A percentile compares a stretch with the other conserved stretches of the same genome.
These are phyloP conservation scores for Kwoniella mangroviensis DNA, from an alignment of 768 basidiomycete genomes.

Conservation along the genomic window DNA sequence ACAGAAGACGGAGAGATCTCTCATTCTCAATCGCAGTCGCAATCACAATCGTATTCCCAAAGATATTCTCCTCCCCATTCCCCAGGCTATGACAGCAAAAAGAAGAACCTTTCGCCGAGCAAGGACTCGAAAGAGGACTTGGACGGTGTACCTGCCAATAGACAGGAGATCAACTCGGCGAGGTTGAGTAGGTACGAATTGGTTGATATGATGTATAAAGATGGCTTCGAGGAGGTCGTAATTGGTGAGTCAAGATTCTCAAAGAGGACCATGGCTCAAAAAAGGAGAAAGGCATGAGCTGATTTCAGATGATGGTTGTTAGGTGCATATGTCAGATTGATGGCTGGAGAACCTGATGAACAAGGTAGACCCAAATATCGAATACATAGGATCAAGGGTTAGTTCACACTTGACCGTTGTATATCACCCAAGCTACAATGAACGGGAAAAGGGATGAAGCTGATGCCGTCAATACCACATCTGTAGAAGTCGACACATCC, in stretches of 20 bases:
- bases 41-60: conserved; percentile 15
- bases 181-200: conserved; percentile 72
- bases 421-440: too few species aligned
- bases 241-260: conserved; percentile 63
- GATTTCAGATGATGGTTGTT: not conserved
- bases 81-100: conserved; percentile 15
- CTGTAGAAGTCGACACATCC: conserved; percentile 31
- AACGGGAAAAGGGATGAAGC: not conserved
- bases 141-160: conserved; percentile 62
- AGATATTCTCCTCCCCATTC: conserved; percentile 20
- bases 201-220: conserved; percentile 71
- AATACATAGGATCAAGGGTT: conserved; percentile 78
- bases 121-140: conserved; percentile 60
- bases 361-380: conserved; percentile 70
- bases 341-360: conserved; percentile 69
- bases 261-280: not conserved
- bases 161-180: conserved; percentile 68
- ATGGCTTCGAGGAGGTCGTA: conserved; percentile 85
- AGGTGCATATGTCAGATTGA: conserved; percentile 87
- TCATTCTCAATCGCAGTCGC: conserved; percentile 29
- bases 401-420: too few species aligned
- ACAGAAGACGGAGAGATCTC: conserved; percentile 67
- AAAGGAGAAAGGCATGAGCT: too few species aligned
- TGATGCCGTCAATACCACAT: conserved; percentile 2
- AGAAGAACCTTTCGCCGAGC: conserved; percentile 14